Evolutionary conservation across 768 basidiomycete genomes (phyloP).

Genomic region (Pisolithus microcarpus): DNA sequence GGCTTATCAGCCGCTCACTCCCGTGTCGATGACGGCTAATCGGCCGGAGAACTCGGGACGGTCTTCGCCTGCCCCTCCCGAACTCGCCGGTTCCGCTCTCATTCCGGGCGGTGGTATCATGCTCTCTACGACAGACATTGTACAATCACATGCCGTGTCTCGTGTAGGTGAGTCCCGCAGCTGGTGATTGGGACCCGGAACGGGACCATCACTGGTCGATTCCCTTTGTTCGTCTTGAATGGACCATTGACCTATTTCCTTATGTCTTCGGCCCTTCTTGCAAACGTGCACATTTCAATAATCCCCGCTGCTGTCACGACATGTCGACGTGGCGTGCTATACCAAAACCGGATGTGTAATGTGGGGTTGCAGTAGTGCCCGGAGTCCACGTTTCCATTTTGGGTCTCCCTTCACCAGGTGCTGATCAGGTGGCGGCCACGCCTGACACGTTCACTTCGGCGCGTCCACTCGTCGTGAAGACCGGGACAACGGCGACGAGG

Average conservation of each 20-base stretch:
- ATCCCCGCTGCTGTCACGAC: not conserved
- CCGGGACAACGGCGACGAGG: not conserved
- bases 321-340: conserved; percentile 1
- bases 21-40: conserved; percentile 16
- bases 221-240: not conserved
- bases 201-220: not conserved
- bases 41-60: not conserved
- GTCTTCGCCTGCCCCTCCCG: conserved; percentile 1
- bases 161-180: not conserved
- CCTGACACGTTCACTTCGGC: not conserved
- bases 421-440: not conserved
- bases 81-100: not conserved
- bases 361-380: not conserved
- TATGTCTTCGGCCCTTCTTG: not conserved
- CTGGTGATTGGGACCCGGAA: not conserved
- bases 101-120: not conserved
- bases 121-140: not conserved
- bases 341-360: not conserved
- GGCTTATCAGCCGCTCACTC: conserved; percentile 17
- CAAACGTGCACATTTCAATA: not conserved
- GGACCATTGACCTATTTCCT: not conserved
- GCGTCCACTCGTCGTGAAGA: not conserved
- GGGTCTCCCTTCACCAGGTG: not conserved
- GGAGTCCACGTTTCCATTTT: not conserved
- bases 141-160: not conserved